Evolutionary conservation across 2,329 filamentous ascomycete genomes (phyloP).

Genomic region (Xylaria multiplex): DNA sequence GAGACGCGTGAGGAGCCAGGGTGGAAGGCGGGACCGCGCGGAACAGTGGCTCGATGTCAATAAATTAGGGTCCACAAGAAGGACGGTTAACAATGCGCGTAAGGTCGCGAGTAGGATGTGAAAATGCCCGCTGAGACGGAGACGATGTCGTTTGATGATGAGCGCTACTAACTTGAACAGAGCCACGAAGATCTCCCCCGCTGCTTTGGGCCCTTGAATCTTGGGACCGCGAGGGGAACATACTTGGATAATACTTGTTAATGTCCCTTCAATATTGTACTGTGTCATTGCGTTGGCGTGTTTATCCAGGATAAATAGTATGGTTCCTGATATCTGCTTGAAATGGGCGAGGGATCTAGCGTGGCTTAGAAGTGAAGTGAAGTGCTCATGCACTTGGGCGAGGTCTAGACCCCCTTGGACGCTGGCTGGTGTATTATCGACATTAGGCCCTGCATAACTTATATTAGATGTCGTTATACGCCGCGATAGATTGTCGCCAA

Average conservation of each 20-base stretch:
- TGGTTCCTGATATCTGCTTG: constrained; percentile 42
- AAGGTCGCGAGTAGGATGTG: constrained; percentile 66
- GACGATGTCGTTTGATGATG: constrained; percentile 68
- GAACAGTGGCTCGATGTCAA: constrained; percentile 25
- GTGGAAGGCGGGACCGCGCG: constrained; percentile 41
- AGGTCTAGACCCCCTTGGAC: constrained; percentile 40
- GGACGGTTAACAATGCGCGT: constrained; percentile 64
- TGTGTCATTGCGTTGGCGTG: constrained; percentile 63
- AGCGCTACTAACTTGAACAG: constrained; percentile 65
- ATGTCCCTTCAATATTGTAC: constrained; percentile 66
- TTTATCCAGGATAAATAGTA: constrained; percentile 60
- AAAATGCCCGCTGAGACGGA: constrained; percentile 70
- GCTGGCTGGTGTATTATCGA: constrained; percentile 10
- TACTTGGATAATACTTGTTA: constrained; percentile 56
- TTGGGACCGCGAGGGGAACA: constrained; percentile 44
- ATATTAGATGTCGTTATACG: constrained; percentile 32
- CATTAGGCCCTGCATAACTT: constrained; percentile 26
- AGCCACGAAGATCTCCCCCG: constrained; percentile 55
- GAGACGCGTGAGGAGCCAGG: constrained; percentile 53
- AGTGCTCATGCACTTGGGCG: constrained; percentile 41
- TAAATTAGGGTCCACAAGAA: constrained; percentile 56
- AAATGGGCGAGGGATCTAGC: constrained; percentile 45
- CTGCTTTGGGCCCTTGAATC: constrained; percentile 43
- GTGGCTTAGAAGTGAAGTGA: constrained; percentile 41
- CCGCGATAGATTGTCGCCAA: constrained; percentile 6